Base-by-base conservation (phyloP, 75 land plant species). In the Sequoiadendron giganteum region DNA sequence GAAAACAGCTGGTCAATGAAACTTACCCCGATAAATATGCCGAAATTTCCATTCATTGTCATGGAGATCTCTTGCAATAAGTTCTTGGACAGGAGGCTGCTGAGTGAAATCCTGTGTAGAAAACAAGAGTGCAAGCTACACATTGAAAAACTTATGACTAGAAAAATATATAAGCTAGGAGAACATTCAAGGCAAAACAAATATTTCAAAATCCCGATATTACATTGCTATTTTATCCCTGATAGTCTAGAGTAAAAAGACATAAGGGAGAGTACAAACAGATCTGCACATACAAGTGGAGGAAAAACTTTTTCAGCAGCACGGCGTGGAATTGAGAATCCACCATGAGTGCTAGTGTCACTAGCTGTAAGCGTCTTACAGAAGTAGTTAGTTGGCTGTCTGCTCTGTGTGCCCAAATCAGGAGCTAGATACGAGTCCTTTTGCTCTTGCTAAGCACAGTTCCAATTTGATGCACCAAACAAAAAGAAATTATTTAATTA, bases 271-370 rank as follows among this genome's bases (percentile, higher is more conserved):
- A 76, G 86, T 39, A 68, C 73, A 84, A 49, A 36, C 25, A 86
- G 40, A 78, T 32, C 42, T 75, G 34, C 34, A 49, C 90, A 19
- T 70, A 92, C 95, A 83, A 94, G 86, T 13, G 91, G 94, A 70
- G 95, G 96, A 34, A 94, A 94, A 81, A 91, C 92, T 87, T 92
- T 91, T 88, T 95, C 96, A 72, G 96, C 96, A 43, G 96, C 96
- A n/a, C 96, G 93, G 58, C 96, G 96, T 86, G 96, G 96, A 85
- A 95, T 92, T 77, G 96, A 95, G 70, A 95, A 95, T 32, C 96
- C 96, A 48, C 96, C 96, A 89, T 95, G 96, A 7, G 96, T 95
- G 65, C 96, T 95, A 85, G 96, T 94, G 87, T 94, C 95, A 87
- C 94, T 93, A 28, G 95, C 94, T 68, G 95, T 95, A 80, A 95